Evolutionary conservation across 2,329 filamentous ascomycete species (phyloP).

Genomic region (Phialemoniopsis sp.): DNA sequence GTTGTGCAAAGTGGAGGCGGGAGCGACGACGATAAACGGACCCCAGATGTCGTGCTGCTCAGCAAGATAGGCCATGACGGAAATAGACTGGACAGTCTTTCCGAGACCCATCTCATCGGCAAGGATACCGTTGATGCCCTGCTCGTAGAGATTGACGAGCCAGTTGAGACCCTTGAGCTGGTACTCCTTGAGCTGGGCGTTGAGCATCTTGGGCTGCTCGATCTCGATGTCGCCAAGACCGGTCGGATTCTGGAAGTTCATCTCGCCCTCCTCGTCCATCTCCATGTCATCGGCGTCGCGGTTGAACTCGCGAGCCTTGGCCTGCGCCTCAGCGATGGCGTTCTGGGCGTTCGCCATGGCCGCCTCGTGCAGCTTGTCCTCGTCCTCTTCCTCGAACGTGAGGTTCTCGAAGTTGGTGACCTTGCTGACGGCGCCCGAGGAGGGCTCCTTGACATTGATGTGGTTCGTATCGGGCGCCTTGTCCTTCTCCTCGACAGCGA

Average conservation of each 20-base stretch:
- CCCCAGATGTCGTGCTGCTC: slow-evolving; percentile 99
- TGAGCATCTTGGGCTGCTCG: slow-evolving; percentile 88
- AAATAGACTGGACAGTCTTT: slow-evolving; percentile 98
- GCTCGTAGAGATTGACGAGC: slow-evolving; percentile 98
- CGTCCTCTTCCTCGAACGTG: slow-evolving; percentile 93
- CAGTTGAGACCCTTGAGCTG: slow-evolving; percentile 99
- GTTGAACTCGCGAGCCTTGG: slow-evolving; percentile 91
- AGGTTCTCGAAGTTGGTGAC: slow-evolving; percentile 93
- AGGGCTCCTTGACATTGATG: slow-evolving; percentile 46
- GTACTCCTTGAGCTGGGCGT: slow-evolving; percentile 94
- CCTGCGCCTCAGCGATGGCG: slow-evolving; percentile 89
- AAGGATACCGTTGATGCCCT: slow-evolving; percentile 98
- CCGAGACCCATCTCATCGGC: slow-evolving; percentile 99
- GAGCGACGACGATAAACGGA: slow-evolving; percentile 93
- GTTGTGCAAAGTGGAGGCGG: slow-evolving; percentile 94
- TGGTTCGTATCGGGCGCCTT: slow-evolving; percentile 30
- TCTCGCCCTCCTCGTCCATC: slow-evolving; percentile 86
- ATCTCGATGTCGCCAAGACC: slow-evolving; percentile 93
- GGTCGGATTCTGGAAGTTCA: slow-evolving; percentile 99
- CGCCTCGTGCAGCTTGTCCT: slow-evolving; percentile 72
- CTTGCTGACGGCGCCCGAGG: slow-evolving; percentile 58
- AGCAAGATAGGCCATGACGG: slow-evolving; percentile 97
- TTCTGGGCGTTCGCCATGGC: slow-evolving; percentile 95
- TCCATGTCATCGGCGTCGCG: slow-evolving; percentile 57
- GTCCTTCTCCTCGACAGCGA: slow-evolving; percentile 50